Conservation (phyloP, 2,329 filamentous ascomycete species). For the Bipolaris sorokiniana region DNA sequence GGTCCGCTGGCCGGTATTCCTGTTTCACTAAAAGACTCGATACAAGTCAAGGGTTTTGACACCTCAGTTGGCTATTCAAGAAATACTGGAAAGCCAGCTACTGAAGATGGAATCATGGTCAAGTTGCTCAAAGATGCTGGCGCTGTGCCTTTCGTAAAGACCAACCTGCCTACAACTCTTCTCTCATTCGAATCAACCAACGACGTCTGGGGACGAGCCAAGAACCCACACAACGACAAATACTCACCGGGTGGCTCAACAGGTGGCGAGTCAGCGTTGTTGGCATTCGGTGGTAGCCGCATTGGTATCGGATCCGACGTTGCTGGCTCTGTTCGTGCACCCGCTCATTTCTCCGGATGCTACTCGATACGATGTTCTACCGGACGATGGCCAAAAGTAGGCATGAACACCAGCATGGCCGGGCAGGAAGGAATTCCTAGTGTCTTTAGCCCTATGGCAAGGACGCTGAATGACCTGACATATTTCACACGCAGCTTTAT, state of each 20-base stretch:
- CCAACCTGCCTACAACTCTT: slow-evolving; percentile 84
- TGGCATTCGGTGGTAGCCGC: slow-evolving; percentile 79
- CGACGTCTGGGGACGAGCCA: slow-evolving; percentile 79
- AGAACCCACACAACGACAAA: slow-evolving; percentile 80
- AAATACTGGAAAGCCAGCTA: slow-evolving; percentile 70
- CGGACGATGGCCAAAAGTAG: slow-evolving; percentile 86
- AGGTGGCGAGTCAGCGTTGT: slow-evolving; percentile 79
- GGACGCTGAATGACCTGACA: slow-evolving; percentile 78
- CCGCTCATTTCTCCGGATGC: slow-evolving; percentile 88
- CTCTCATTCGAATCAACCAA: slow-evolving; percentile 84
- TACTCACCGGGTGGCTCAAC: slow-evolving; percentile 92
- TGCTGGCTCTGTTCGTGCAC: slow-evolving; percentile 83
- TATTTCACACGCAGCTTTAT: slow-evolving; percentile 85
- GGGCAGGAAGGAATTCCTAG: slow-evolving; percentile 89
- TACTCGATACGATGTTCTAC: slow-evolving; percentile 87
- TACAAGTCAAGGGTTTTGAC: slow-evolving; percentile 84
- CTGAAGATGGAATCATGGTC: slow-evolving; percentile 73
- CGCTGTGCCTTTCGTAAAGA: slow-evolving; percentile 91
- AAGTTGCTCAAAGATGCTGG: slow-evolving; percentile 84
- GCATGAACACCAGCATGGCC: slow-evolving; percentile 85
- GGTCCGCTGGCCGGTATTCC: slow-evolving; percentile 88
- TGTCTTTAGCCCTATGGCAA: slow-evolving; percentile 91
- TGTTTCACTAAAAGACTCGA: slow-evolving; percentile 77
- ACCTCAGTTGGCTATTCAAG: slow-evolving; percentile 79
- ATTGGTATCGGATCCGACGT: slow-evolving; percentile 93